These are phyloP conservation scores for Sphaerulina vaccinii DNA, from an alignment of 2,329 filamentous ascomycete genomes.

Conservation along the genomic window DNA sequence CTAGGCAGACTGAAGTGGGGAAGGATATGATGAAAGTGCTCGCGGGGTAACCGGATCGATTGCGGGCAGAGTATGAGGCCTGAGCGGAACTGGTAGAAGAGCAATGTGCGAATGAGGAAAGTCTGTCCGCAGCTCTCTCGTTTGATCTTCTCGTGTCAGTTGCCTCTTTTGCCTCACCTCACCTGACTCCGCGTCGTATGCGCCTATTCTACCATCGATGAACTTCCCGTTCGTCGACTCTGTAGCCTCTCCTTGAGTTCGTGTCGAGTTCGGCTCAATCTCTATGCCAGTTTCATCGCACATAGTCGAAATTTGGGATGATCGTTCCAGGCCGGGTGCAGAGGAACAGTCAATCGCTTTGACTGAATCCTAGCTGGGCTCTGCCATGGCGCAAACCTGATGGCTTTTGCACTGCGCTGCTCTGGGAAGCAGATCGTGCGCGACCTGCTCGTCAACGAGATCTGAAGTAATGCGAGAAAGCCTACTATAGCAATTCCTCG, in stretches of 20 bases:
- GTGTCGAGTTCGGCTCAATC: too few species aligned
- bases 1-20: background rate
- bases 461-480: background rate
- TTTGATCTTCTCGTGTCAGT: background rate
- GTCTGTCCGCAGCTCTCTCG: background rate
- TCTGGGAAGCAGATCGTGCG: background rate
- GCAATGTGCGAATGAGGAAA: background rate
- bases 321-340: too few species aligned
- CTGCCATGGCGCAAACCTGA: background rate
- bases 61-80: background rate
- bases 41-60: background rate
- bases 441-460: background rate
- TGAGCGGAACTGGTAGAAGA: too few species aligned
- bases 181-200: background rate
- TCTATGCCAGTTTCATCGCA: too few species aligned
- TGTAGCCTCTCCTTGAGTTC: too few species aligned
- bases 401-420: background rate
- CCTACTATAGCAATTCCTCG: conserved; percentile 73
- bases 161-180: background rate
- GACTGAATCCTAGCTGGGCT: background rate
- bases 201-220: background rate
- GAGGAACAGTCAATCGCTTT: too few species aligned
- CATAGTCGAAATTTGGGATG: too few species aligned
- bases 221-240: too few species aligned
- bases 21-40: background rate